phyloP scores from a whole-genome alignment of 176 grass and related monocot genomes.

The Themeda triandra region DNA sequence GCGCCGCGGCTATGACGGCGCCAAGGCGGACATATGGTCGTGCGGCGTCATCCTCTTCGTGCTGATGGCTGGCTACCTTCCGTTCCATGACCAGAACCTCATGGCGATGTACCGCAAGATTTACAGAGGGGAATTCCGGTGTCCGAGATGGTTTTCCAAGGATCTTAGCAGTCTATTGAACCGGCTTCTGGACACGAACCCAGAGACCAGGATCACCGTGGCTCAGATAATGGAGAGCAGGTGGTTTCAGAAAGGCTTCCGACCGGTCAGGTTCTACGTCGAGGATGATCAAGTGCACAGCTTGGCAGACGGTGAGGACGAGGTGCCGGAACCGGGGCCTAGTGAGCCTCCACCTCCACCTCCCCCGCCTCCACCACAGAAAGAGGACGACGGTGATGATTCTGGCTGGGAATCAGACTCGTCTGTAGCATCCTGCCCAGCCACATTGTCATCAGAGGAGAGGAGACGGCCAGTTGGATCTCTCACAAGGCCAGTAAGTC shows the following conservation, averaged over 20 bases:
- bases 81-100: constrained; percentile 93
- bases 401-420: constrained; percentile 93
- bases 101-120: constrained; percentile 98
- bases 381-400: constrained; percentile 48
- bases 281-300: constrained; percentile 83
- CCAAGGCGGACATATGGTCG: constrained; percentile 91
- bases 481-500: constrained; percentile 75
- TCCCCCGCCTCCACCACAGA: not conserved
- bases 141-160: constrained; percentile 88
- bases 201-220: constrained; percentile 74
- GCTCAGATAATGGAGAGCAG: constrained; percentile 80
- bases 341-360: constrained; percentile 28
- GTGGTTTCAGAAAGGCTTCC: constrained; percentile 95
- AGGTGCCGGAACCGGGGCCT: not conserved
- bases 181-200: constrained; percentile 75
- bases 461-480: constrained; percentile 17
- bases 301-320: constrained; percentile 34
- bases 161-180: constrained; percentile 58
- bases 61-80: constrained; percentile 92
- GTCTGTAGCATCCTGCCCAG: constrained; percentile 82
- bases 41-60: constrained; percentile 93
- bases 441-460: constrained; percentile 67
- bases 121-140: constrained; percentile 86
- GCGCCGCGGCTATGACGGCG: constrained; percentile 80
- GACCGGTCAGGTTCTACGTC: constrained; percentile 77